Percentiles rank a stretch among this genome's conserved stretches.
Evolutionary conservation across 2,329 filamentous ascomycete species (phyloP).

Genomic region (Macroventuria anomochaeta): DNA sequence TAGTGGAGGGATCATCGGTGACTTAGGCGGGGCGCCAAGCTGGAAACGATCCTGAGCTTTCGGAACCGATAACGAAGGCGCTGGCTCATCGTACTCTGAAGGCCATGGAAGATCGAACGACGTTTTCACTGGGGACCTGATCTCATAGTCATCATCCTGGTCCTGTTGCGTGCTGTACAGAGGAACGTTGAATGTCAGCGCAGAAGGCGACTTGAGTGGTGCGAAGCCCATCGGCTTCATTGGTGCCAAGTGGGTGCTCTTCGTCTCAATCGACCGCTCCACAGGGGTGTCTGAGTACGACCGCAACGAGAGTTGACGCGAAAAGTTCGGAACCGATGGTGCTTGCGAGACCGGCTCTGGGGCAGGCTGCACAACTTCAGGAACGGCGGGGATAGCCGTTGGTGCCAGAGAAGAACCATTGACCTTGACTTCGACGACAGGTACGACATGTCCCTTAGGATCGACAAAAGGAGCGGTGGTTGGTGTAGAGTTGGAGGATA

Average conservation of each 20-base stretch:
- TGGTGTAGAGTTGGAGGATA: conserved; percentile 39
- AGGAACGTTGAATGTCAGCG: conserved; percentile 36
- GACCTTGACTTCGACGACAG: conserved; percentile 44
- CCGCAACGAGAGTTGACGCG: conserved; percentile 46
- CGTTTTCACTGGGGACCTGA: conserved; percentile 40
- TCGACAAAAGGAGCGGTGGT: conserved; percentile 45
- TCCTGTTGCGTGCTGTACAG: conserved; percentile 25
- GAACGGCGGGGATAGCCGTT: conserved; percentile 8
- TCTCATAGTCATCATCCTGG: conserved; percentile 22
- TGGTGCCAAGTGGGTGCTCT: conserved; percentile 9
- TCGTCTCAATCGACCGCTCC: conserved; percentile 18
- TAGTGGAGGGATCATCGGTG: conserved; percentile 27
- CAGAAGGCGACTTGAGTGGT: conserved; percentile 39
- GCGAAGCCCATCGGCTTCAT: conserved; percentile 30
- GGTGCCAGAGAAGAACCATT: conserved; percentile 24
- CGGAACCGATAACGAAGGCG: conserved; percentile 16
- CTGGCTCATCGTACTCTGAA: conserved; percentile 31
- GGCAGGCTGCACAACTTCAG: conserved; percentile 20
- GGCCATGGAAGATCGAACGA: conserved; percentile 43
- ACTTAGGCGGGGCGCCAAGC: conserved; percentile 25
- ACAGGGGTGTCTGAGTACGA: conserved; percentile 25
- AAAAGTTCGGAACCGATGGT: conserved; percentile 46
- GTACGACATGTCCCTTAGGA: conserved; percentile 46
- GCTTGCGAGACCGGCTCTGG: conserved; percentile 24
- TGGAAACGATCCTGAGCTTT: conserved; percentile 20